These are phyloP conservation scores for Penicillium sp. DNA, from an alignment of 2,329 filamentous ascomycete genomes.

Conservation along the genomic window DNA sequence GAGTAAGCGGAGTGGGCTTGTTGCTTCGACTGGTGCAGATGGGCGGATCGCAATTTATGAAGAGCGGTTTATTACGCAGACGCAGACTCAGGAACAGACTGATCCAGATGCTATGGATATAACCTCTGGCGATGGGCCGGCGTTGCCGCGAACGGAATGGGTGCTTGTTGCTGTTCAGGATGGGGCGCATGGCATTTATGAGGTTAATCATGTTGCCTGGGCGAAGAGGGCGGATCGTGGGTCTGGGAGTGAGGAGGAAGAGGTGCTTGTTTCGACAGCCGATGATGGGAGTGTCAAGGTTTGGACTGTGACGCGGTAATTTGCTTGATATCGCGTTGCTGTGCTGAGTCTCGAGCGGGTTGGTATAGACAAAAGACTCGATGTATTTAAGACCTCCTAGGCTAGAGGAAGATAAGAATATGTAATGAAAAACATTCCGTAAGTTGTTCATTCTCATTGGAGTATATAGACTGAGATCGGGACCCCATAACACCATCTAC, in stretches of 20 bases:
- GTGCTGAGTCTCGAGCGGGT: not conserved
- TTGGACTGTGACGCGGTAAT: conserved; percentile 60
- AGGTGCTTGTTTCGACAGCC: conserved; percentile 85
- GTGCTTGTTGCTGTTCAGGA: conserved; percentile 65
- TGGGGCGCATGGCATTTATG: conserved; percentile 84
- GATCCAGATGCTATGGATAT: conserved; percentile 27
- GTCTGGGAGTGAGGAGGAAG: conserved; percentile 53
- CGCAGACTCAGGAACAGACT: conserved; percentile 1
- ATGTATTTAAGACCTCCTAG: conserved; percentile 1
- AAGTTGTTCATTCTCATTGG: not conserved
- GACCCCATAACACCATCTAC: not conserved
- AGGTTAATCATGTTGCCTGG: conserved; percentile 92
- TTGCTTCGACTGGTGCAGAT: conserved; percentile 89
- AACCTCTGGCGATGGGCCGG: conserved; percentile 26
- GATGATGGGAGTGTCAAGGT: conserved; percentile 86
- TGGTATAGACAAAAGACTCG: conserved; percentile 2
- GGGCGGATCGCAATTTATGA: conserved; percentile 76
- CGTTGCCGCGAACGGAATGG: conserved; percentile 59
- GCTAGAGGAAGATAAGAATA: not conserved
- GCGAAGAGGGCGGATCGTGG: conserved; percentile 68
- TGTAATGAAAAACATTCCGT: not conserved
- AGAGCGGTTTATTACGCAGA: conserved; percentile 51
- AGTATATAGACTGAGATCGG: not conserved
- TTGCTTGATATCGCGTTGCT: not conserved
- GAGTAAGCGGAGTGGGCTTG: conserved; percentile 72